Evolutionary conservation across 2,329 filamentous ascomycete genomes (phyloP).

Genomic region (Cercospora canescens): DNA sequence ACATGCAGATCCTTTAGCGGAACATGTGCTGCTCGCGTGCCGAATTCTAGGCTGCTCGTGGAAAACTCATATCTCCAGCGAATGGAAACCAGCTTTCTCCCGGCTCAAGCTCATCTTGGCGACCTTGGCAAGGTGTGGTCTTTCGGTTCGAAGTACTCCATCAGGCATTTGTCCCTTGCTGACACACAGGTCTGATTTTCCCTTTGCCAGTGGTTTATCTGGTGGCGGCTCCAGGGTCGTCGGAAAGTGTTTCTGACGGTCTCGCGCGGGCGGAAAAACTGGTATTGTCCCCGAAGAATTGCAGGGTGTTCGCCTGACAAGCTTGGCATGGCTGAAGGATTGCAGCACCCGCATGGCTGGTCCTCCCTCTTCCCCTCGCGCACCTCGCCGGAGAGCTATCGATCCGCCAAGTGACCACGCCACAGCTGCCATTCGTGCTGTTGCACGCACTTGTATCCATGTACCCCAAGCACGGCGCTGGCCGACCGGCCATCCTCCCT

Average conservation of each 20-base stretch:
- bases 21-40: not conserved
- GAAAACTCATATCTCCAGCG: slow-evolving; percentile 10
- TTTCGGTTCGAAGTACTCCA: slow-evolving; percentile 3
- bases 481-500: not conserved
- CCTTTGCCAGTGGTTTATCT: not conserved
- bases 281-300: not conserved
- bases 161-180: not conserved
- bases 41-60: slow-evolving; percentile 7
- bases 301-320: not conserved
- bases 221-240: not conserved
- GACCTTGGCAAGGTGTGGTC: not conserved
- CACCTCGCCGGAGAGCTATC: not conserved
- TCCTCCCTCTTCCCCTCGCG: not conserved
- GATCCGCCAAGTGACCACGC: not conserved
- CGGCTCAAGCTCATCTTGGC: slow-evolving; percentile 3
- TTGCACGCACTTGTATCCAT: not conserved
- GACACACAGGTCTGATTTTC: not conserved
- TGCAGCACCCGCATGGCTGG: not conserved
- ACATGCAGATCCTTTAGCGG: not conserved
- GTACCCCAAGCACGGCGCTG: not conserved
- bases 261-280: not conserved
- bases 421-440: not conserved
- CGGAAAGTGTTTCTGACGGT: not conserved
- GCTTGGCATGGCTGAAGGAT: slow-evolving; percentile 1
- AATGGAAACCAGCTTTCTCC: not conserved